These are phyloP conservation scores for Globisporangium nagaii DNA, from an alignment of 352 stramenopile species.

Conservation along the genomic window DNA sequence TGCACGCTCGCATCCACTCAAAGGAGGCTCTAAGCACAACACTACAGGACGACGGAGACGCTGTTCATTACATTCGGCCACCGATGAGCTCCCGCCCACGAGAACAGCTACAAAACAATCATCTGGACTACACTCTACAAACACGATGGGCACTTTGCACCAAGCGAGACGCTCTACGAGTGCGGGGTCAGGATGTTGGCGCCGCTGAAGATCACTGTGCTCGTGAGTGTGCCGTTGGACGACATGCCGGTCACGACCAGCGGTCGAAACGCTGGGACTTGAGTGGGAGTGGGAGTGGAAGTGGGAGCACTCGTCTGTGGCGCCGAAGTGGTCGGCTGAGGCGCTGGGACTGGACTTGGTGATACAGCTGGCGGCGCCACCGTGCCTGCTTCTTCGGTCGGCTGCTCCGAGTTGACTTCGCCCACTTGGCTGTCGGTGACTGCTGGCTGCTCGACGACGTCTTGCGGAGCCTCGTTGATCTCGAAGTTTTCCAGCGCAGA, in stretches of 20 bases:
- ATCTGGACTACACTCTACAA: no score
- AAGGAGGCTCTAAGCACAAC: no score
- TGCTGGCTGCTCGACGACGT: not conserved
- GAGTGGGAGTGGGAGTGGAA: not conserved
- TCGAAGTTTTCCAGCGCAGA: not conserved
- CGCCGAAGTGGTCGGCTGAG: not conserved
- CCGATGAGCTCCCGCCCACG: no score
- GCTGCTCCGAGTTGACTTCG: no score
- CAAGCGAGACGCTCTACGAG: not conserved
- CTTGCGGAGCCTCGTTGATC: not conserved
- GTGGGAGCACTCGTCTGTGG: not conserved
- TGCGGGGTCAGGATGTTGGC: slow-evolving; percentile 3
- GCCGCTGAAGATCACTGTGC: slow-evolving; percentile 4
- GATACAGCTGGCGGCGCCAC: not conserved
- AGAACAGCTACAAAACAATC: no score
- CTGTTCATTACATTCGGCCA: no score
- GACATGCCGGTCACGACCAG: slow-evolving; percentile 1
- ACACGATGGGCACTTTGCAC: no score
- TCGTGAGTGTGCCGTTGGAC: slow-evolving; percentile 1
- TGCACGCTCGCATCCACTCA: no score
- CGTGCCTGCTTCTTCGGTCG: no score
- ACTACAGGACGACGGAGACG: no score
- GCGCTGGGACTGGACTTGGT: not conserved
- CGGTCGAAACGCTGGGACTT: not conserved
- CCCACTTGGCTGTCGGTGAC: not conserved